Percentiles rank a stretch among this genome's conserved stretches.
These are phyloP conservation scores for Ensete ventricosum DNA, from an alignment of 176 grass and related monocot species.

Conservation along the genomic window DNA sequence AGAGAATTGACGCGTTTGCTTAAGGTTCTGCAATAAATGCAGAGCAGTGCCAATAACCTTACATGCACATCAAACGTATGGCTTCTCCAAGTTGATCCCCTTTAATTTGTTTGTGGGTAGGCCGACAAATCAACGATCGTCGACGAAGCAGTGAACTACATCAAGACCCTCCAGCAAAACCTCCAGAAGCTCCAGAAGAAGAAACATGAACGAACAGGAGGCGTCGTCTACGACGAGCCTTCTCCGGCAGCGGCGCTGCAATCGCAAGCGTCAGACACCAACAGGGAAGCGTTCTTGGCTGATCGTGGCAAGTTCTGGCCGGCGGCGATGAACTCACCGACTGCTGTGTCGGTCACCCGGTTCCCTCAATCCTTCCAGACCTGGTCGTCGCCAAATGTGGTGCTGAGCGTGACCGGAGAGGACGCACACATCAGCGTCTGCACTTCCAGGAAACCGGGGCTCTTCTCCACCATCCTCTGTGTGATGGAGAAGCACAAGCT, in stretches of 20 bases:
- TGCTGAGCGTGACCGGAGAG: slow-evolving; percentile 29
- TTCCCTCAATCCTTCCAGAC: slow-evolving; percentile 34
- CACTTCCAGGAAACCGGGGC: slow-evolving; percentile 1
- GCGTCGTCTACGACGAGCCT: not conserved
- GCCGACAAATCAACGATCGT: slow-evolving; percentile 53
- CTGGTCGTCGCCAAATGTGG: slow-evolving; percentile 46
- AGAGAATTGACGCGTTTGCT: no score
- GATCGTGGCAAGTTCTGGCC: slow-evolving; percentile 25
- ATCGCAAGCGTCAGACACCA: not conserved
- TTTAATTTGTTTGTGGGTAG: slow-evolving; percentile 12
- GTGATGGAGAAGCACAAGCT: slow-evolving; percentile 55
- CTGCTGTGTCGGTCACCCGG: not conserved
- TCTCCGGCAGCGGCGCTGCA: not conserved
- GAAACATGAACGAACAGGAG: slow-evolving; percentile 32
- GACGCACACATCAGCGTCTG: slow-evolving; percentile 44
- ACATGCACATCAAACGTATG: not conserved
- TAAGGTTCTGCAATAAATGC: no score
- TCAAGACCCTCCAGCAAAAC: slow-evolving; percentile 39
- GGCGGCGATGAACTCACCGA: not conserved
- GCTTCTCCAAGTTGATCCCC: not conserved
- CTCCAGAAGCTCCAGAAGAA: slow-evolving; percentile 32
- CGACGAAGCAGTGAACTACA: slow-evolving; percentile 47
- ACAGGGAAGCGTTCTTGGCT: slow-evolving; percentile 26
- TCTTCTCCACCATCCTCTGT: slow-evolving; percentile 26
- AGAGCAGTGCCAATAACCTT: no score